Conservation (phyloP, 2,329 filamentous ascomycete genomes). For the Ceratocystiopsis minuta region DNA sequence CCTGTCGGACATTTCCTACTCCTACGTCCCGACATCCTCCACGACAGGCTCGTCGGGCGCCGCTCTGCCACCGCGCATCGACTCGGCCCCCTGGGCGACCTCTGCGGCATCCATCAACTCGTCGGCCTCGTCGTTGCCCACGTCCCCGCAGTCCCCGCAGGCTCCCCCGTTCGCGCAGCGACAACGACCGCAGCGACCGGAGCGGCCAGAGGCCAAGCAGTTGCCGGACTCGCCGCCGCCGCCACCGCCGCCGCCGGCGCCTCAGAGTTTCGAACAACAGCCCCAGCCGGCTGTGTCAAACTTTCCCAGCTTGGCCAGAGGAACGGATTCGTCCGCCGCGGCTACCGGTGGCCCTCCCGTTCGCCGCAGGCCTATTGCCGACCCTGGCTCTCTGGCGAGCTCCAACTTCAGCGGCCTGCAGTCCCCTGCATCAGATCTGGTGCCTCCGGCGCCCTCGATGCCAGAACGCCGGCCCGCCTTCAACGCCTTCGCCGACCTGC, state of each 20-base stretch:
- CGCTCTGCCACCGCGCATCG: conserved; percentile 3
- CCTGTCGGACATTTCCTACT: neutral
- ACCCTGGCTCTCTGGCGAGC: neutral
- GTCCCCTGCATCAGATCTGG: neutral
- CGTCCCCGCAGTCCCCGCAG: conserved; percentile 1
- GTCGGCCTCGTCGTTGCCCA: neutral
- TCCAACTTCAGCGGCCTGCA: neutral
- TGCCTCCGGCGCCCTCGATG: neutral
- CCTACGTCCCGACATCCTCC: conserved; percentile 1
- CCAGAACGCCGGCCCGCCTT: neutral
- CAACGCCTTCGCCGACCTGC: neutral
- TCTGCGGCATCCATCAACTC: too few species aligned
- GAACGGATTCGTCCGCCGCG: neutral
- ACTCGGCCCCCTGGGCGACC: neutral
- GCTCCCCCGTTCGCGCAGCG: neutral
- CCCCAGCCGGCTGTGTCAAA: too few species aligned
- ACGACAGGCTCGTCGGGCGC: neutral
- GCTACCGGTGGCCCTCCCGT: neutral
- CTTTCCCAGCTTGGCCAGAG: neutral
- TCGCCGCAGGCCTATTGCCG: conserved; percentile 2
- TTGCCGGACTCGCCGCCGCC: neutral
- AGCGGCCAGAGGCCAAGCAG: neutral
- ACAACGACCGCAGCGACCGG: too few species aligned
- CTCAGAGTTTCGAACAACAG: too few species aligned
- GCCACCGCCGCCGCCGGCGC: too few species aligned